Base-by-base conservation (phyloP, 2,329 filamentous ascomycete genomes). In the Colletotrichum ledebouriae region DNA sequence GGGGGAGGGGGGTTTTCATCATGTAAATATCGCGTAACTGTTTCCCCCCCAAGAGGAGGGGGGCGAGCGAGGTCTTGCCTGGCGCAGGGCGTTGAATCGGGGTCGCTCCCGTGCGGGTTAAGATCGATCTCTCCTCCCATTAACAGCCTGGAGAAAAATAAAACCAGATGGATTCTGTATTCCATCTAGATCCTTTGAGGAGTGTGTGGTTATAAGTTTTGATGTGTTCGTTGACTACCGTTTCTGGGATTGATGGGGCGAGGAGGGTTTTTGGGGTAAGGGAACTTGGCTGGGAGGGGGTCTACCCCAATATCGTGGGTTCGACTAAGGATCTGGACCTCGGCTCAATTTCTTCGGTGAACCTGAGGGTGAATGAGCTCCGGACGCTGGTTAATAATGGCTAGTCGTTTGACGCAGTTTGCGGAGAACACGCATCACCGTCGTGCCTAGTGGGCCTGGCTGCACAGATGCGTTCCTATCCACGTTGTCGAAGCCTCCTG, bases 1-100 rank as follows among this genome's bases (percentile, higher is more conserved):
- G n/a, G 55, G 39, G 41, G 59, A 52, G 47, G 63, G 25, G 25
- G 6, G 41, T 68, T 68, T 68, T 59, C 65, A 68, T 68, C 61
- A 68, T 59, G 65, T 59, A 68, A 68, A 68, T 57, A 67, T 67
- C 63, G 50, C 63, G 63, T 67, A 67, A 67, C 42, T 22, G 63
- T 50, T 67, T 62, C 50, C 46, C 4, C 61, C 44, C 15, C 25
- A 12, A 25, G 29, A 33, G 29, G 13, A 33, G 49, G 46, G 53
- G 55, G 53, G 46, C 34, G 34, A 34, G 37, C 34, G 39, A 46
- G 20, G 64, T 63, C 59, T 67, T 67, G 52, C 60, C 59, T 46
- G 49, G 56, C 56, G 42, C 33, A 47, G 56, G 42, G 57, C 47
- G 39, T 42, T 15, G 47, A 59, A 59, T 59, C 57, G 57, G 46